phyloP scores from a whole-genome alignment of 2,329 filamentous ascomycete genomes.

The Phaeosphaeria sp. region DNA sequence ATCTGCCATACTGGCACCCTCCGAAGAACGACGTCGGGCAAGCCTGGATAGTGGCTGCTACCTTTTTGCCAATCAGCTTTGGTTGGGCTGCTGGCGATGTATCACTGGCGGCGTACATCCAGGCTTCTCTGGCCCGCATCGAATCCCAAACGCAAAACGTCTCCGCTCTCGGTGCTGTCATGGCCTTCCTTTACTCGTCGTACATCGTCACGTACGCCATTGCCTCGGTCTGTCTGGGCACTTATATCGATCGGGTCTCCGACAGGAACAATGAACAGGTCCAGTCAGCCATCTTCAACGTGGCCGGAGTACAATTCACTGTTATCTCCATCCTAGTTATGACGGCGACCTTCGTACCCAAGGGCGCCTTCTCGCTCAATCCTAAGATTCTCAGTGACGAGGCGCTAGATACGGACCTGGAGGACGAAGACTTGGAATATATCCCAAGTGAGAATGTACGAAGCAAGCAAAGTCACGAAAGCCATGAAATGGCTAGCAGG shows the following conservation, averaged over 20 bases:
- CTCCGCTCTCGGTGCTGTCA: conserved; percentile 58
- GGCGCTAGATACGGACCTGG: conserved; percentile 43
- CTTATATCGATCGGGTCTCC: conserved; percentile 55
- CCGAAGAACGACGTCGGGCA: conserved; percentile 49
- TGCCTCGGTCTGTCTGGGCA: conserved; percentile 53
- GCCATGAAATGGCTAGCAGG: conserved; percentile 30
- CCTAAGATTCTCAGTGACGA: conserved; percentile 53
- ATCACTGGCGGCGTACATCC: conserved; percentile 59
- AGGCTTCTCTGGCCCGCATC: conserved; percentile 56
- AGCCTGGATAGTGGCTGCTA: conserved; percentile 56
- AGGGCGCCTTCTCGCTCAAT: conserved; percentile 54
- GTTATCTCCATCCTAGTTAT: conserved; percentile 53
- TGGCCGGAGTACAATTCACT: conserved; percentile 58
- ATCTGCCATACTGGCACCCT: conserved; percentile 56
- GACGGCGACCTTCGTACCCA: conserved; percentile 55
- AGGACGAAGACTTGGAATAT: conserved; percentile 35
- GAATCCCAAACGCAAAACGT: conserved; percentile 55
- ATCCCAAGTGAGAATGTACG: conserved; percentile 24
- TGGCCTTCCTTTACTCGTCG: conserved; percentile 60
- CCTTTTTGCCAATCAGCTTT: conserved; percentile 55
- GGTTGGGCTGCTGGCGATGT: conserved; percentile 62
- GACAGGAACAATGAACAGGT: conserved; percentile 47
- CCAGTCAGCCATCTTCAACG: conserved; percentile 51
- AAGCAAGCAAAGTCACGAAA: conserved; percentile 28
- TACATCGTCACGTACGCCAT: conserved; percentile 59